Conservation (phyloP, 208 protist species). For the Trypanosoma cruzi region DNA sequence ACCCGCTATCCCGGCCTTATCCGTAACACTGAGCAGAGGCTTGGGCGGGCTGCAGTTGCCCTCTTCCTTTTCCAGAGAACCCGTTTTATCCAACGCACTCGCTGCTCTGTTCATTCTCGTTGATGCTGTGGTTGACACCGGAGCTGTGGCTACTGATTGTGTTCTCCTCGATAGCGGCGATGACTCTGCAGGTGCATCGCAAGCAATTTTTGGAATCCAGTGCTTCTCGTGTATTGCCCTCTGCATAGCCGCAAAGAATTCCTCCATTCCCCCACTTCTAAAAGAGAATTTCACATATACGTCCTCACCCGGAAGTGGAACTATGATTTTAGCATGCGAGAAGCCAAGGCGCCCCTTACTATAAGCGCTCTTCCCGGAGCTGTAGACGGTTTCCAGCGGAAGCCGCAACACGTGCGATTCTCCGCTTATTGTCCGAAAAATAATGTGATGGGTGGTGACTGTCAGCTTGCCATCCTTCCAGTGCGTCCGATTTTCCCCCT, state of each 20-base stretch:
- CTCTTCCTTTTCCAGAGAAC: slow-evolving; percentile 1
- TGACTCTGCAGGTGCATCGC: neutral
- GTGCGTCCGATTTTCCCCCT: slow-evolving; percentile 53
- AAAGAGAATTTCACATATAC: slow-evolving; percentile 60
- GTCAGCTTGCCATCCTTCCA: slow-evolving; percentile 63
- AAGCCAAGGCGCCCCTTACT: slow-evolving; percentile 41
- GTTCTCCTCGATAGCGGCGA: neutral
- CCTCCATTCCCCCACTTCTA: slow-evolving; percentile 48
- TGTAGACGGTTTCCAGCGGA: slow-evolving; percentile 43
- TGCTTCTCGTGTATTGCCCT: slow-evolving; percentile 42
- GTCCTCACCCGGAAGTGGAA: slow-evolving; percentile 46
- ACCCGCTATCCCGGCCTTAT: slow-evolving; percentile 73
- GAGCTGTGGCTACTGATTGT: neutral
- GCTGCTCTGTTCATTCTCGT: neutral
- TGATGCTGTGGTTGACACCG: neutral
- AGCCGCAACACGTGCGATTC: slow-evolving; percentile 42
- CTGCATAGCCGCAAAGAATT: slow-evolving; percentile 46
- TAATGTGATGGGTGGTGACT: slow-evolving; percentile 64
- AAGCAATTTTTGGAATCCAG: slow-evolving; percentile 27
- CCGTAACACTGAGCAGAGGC: slow-evolving; percentile 32
- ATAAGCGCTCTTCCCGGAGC: slow-evolving; percentile 35
- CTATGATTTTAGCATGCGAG: slow-evolving; percentile 60
- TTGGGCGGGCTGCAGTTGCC: neutral
- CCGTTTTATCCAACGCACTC: neutral
- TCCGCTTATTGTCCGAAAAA: slow-evolving; percentile 36